A percentile compares a stretch with the other conserved stretches of the same genome.
phyloP scores from a whole-genome alignment of 148 eudicot genomes.

The Cornus kousa region DNA sequence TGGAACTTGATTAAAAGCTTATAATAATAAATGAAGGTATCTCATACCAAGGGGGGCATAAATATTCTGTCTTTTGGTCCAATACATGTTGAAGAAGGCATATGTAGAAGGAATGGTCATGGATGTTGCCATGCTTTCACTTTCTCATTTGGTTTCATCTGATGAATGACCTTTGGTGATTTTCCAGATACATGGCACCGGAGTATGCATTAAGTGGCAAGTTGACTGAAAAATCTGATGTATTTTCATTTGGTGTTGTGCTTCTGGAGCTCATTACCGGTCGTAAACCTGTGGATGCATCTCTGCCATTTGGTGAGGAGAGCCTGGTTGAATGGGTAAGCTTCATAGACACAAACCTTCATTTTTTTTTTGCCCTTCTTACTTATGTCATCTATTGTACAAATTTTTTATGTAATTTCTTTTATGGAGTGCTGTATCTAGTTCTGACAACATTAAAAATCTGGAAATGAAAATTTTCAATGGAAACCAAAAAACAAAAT shows the following conservation, averaged over 20 bases:
- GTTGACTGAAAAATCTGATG: conserved; percentile 93
- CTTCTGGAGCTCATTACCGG: conserved; percentile 91
- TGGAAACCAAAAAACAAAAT: too few relatives aligned
- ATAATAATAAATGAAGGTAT: neutral
- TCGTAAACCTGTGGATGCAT: conserved; percentile 84
- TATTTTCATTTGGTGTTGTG: conserved; percentile 91
- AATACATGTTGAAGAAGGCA: neutral
- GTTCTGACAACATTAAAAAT: too few relatives aligned
- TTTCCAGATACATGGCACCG: conserved; percentile 90
- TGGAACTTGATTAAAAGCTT: neutral
- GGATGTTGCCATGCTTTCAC: neutral
- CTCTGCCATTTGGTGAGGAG: conserved; percentile 86
- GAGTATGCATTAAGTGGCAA: conserved; percentile 96
- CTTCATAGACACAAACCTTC: conserved; percentile 9
- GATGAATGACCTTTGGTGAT: conserved; percentile 8
- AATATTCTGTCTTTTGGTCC: neutral
- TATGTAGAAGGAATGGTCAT: neutral
- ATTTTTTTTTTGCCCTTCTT: neutral
- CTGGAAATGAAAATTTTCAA: too few relatives aligned
- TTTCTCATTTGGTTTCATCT: conserved; percentile 10
- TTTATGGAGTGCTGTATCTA: neutral
- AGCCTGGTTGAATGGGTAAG: conserved; percentile 99
- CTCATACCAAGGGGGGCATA: neutral
- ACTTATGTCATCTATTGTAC: neutral
- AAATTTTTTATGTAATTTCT: neutral